Evolutionary conservation across 2,329 filamentous ascomycete species (phyloP).

Genomic region (Huntiella abstrusa): DNA sequence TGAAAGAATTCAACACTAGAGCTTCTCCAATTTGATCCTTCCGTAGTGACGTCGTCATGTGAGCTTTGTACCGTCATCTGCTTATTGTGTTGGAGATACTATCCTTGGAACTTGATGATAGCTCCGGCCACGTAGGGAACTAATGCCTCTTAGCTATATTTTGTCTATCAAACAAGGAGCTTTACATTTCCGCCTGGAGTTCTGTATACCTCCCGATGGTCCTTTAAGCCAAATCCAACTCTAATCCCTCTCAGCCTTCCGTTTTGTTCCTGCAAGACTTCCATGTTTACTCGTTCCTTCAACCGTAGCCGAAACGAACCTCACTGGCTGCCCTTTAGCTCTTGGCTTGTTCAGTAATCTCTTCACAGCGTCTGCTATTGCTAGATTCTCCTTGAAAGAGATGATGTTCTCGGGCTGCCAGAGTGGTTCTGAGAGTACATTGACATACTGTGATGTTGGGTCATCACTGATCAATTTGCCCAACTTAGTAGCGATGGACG

Average conservation of each 20-base stretch:
- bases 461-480: constrained; percentile 14
- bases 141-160: too few species aligned
- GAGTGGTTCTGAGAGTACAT: constrained; percentile 34
- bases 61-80: too few species aligned
- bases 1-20: too few species aligned
- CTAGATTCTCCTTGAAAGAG: constrained; percentile 25
- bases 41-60: too few species aligned
- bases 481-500: constrained; percentile 52
- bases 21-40: too few species aligned
- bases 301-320: neutral
- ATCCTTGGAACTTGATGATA: too few species aligned
- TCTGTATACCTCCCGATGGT: neutral
- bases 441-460: constrained; percentile 42
- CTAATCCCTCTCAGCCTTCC: neutral
- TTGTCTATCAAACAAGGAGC: too few species aligned
- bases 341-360: neutral
- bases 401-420: constrained; percentile 31
- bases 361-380: neutral
- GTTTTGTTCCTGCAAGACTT: neutral
- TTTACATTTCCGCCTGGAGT: neutral
- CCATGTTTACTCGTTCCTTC: neutral
- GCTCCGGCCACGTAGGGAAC: too few species aligned
- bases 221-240: neutral
- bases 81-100: too few species aligned
- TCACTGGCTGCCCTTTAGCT: neutral